Evolutionary conservation across 2,329 filamentous ascomycete genomes (phyloP).

Genomic region (Leptographium wingfieldii): DNA sequence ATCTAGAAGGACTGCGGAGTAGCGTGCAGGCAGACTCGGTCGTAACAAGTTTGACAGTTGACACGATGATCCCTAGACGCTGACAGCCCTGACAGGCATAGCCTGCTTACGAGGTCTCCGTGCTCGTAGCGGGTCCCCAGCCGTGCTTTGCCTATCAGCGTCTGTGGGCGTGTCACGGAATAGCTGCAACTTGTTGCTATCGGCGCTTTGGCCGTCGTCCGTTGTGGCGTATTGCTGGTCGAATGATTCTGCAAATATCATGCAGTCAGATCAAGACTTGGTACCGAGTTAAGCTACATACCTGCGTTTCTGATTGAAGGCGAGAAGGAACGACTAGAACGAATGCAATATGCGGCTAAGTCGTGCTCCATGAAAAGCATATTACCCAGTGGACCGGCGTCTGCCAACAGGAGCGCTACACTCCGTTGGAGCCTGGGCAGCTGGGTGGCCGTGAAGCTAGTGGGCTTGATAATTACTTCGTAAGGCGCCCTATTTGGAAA

Average conservation of each 20-base stretch:
- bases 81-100: background rate
- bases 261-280: background rate
- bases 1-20: too few species aligned
- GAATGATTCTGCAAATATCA: background rate
- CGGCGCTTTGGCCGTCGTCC: background rate
- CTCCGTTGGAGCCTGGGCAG: background rate
- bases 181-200: background rate
- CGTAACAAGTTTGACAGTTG: background rate
- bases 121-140: too few species aligned
- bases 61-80: background rate
- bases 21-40: background rate
- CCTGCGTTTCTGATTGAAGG: too few species aligned
- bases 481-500: background rate
- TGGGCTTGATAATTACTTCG: background rate
- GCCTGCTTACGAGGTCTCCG: too few species aligned
- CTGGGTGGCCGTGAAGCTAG: background rate
- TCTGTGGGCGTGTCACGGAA: background rate
- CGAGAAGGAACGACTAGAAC: too few species aligned
- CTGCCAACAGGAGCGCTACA: background rate
- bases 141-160: background rate
- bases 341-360: too few species aligned
- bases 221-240: background rate
- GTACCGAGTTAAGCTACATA: too few species aligned
- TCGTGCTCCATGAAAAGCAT: background rate
- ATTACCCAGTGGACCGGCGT: background rate